Evolutionary conservation across 148 eudicot species (phyloP), one percentile per base, ranked within the genome.

Genomic region (Spergularia marina): DNA sequence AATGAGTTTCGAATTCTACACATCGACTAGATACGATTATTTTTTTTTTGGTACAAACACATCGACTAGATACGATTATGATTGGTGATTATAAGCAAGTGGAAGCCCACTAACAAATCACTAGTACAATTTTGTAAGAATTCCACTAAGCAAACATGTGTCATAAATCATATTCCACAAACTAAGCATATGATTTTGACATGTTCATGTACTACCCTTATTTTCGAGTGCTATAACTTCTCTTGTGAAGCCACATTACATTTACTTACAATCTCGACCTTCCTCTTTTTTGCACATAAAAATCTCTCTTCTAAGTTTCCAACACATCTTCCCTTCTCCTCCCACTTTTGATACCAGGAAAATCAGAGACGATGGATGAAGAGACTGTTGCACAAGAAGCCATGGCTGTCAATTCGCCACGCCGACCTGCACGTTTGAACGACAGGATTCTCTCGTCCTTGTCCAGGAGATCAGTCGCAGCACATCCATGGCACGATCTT

Each of bases 401-500:
- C 23, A 74, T 64, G 79, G 47, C 65, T 64, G 52, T 4, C 60
- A 39, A 60, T 44, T 75, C 82, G 44, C 79, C 82, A 51, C 52
- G 77, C 3, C 77, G 77, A 10, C 80, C 77, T 11, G 79, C 80
- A 56, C 56, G 34, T 34, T 65, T 82, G 30, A 82, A 88, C 54
- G 88, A 88, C 58, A 87, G 92, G 82, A 90, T 88, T 65, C 84
- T 90, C 49, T 88, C 95, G 9, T 79, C 95, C 30, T 23, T 90
- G 72, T 79, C 95, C 6, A 84, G 85, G 84, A 85, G 90, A 84
- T 82, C 89, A 7, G 89, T 88, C 49, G 95, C 95, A 30, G 92
- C 95, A 63, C 95, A 90, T 81, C 92, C 95, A 62, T 90, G 95
- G 92, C 95, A 90, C 73, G 95, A 90, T 85, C 91, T 90, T 66